Evolutionary conservation across 2,329 filamentous ascomycete genomes (phyloP), one percentile per base, ranked within the genome.

Genomic region (Claviceps purpurea): DNA sequence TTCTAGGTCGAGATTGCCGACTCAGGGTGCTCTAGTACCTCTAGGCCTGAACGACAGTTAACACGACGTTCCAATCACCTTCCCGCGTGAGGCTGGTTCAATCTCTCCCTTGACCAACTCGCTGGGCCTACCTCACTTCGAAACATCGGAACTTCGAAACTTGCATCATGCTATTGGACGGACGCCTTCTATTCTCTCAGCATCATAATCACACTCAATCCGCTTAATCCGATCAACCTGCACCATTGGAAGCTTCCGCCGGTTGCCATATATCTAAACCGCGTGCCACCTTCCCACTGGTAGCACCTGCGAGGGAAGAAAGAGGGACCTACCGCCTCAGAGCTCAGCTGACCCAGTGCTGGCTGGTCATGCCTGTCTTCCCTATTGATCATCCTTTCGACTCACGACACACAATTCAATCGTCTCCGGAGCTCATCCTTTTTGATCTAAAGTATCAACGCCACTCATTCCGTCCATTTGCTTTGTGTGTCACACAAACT

Each of bases 401-500:
- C 24, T 44, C n/a, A 26, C 40, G 38, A 37, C 38, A 38, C 22
- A 38, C n/a, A 18, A 14, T 38, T 50, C 18, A 24, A 47, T 52
- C 50, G 51, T 34, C 51, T 52, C 49, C 39, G 47, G 55, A 55
- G 54, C 49, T 55, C 58, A 41, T 52, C 49, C 44, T 53, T 50
- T 44, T 22, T 44, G 18, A 47, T 39, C 14, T 43, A 38, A 54
- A 20, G 39, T 41, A 45, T 37, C 39, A 47, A 47, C n/a, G 20
- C 26, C 11, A 30, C 22, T 38, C 22, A 38, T 54, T 47, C 53
- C 49, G 42, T 46, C 52, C 52, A 52, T 53, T 54, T 56, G 55
- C 41, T 52, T 38, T 55, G 52, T 41, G 52, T 55, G 59, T 60
- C 59, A 60, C 59, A 60, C 59, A 42, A 51, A 47, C 52, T 50